Evolutionary conservation across 768 basidiomycete species (phyloP).

Genomic region (Podaxis carcinomalis): DNA sequence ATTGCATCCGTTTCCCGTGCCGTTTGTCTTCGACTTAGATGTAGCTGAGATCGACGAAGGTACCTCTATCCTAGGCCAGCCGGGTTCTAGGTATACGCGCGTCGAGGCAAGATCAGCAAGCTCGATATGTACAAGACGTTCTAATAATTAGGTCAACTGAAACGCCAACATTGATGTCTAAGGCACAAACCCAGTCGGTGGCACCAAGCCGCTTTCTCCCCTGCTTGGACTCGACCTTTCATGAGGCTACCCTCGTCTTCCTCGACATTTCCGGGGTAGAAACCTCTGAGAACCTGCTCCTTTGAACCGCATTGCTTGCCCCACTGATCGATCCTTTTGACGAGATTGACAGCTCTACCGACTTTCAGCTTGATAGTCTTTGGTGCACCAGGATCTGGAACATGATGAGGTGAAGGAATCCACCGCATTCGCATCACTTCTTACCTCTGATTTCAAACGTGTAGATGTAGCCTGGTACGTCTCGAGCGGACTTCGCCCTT

Average conservation of each 20-base stretch:
- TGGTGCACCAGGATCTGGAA: slow-evolving; percentile 6
- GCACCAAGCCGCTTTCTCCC: slow-evolving; percentile 58
- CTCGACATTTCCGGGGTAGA: slow-evolving; percentile 56
- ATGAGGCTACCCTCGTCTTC: slow-evolving; percentile 44
- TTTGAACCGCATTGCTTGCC: slow-evolving; percentile 77
- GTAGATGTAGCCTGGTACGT: slow-evolving; percentile 77
- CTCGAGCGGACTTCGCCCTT: slow-evolving; percentile 45
- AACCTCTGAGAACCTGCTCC: slow-evolving; percentile 68
- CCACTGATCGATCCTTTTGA: slow-evolving; percentile 75
- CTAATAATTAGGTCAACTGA: slow-evolving; percentile 24
- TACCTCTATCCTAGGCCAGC: slow-evolving; percentile 34
- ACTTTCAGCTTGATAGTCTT: slow-evolving; percentile 67
- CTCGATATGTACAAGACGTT: slow-evolving; percentile 78
- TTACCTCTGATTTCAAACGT: slow-evolving; percentile 75
- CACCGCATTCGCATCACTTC: not conserved
- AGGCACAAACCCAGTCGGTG: slow-evolving; percentile 52
- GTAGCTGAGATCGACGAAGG: slow-evolving; percentile 12
- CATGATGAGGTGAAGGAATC: not conserved
- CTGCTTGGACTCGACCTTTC: slow-evolving; percentile 61
- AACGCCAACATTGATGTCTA: not conserved
- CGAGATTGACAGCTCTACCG: slow-evolving; percentile 71
- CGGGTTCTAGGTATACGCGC: slow-evolving; percentile 53
- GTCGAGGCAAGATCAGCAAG: slow-evolving; percentile 63
- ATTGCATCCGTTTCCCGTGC: slow-evolving; percentile 11
- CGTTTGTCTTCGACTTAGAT: slow-evolving; percentile 15